Conservation (phyloP, 495 filamentous ascomycete genomes). For the Penicillium turbatum region DNA sequence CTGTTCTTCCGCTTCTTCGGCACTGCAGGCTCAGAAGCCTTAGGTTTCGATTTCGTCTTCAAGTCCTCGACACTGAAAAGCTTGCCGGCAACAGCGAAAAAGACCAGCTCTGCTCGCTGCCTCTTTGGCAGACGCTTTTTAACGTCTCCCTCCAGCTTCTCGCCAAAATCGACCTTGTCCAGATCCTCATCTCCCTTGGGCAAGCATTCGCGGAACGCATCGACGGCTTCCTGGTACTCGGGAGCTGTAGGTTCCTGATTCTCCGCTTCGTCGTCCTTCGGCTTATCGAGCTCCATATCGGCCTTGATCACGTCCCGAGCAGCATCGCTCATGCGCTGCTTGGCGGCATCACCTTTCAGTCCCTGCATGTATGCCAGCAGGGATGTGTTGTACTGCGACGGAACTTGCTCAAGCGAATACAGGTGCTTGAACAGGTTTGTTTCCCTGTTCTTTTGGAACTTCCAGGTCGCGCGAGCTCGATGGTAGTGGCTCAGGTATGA, state of each 20-base stretch:
- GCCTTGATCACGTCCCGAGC: slow-evolving; percentile 52
- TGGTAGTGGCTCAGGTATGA: slow-evolving; percentile 69
- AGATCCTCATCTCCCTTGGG: slow-evolving; percentile 27
- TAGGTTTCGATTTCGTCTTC: slow-evolving; percentile 27
- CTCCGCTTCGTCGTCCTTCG: slow-evolving; percentile 35
- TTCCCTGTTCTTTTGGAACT: slow-evolving; percentile 90
- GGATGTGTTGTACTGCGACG: slow-evolving; percentile 56
- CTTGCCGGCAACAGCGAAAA: slow-evolving; percentile 38
- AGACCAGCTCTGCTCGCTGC: slow-evolving; percentile 43
- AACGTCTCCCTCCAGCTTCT: slow-evolving; percentile 40
- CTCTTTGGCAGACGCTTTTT: slow-evolving; percentile 39
- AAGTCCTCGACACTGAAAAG: slow-evolving; percentile 31
- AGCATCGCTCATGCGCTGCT: slow-evolving; percentile 53
- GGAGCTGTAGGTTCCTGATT: slow-evolving; percentile 33
- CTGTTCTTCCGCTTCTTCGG: slow-evolving; percentile 58
- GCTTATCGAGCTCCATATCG: slow-evolving; percentile 34
- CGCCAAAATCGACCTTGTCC: slow-evolving; percentile 28
- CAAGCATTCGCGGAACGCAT: slow-evolving; percentile 35
- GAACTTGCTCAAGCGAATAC: slow-evolving; percentile 63
- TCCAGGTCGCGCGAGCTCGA: slow-evolving; percentile 65
- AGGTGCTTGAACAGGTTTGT: slow-evolving; percentile 76
- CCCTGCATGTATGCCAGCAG: slow-evolving; percentile 69
- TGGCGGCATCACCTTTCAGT: slow-evolving; percentile 61
- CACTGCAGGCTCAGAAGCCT: slow-evolving; percentile 31
- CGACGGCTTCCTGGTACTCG: slow-evolving; percentile 54